Base-by-base conservation (phyloP, 768 basidiomycete species). In the Suillus paluster region DNA sequence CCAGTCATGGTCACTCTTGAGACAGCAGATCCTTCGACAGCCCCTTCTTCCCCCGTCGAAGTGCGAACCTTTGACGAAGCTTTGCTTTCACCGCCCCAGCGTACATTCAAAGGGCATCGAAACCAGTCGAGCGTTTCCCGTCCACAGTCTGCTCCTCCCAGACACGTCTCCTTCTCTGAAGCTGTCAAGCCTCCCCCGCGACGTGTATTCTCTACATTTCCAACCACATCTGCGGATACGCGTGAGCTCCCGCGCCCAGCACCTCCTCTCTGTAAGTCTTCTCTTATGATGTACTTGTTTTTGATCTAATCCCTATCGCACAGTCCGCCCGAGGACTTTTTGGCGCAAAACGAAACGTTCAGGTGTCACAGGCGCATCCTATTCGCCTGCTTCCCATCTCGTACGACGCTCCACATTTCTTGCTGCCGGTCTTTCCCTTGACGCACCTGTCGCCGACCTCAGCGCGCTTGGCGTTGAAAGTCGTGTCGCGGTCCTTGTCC, bases 291-390 rank as follows among this genome's bases (percentile, higher is more conserved):
- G 25, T 45, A 23, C 41, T 3, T 57, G 11, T 46, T 58, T 19
- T 7, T 23, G 49, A 10, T 7, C 15, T 30, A 36, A 2, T 1
- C 17, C 25, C 49, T 60, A 52, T 63, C 44, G 19, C 58, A 52
- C 63, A 92, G 91, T 91, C 39, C 88, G 91, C n/a, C 91, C 91
- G 0, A 90, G 85, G 8, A 89, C 91, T 0, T 92, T 93, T 71
- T 93, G 91, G 91, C 82, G 89, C 36, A 87, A 86, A 65, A 91
- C 88, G 2, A 82, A 77, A 34, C 84, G 87, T 15, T 90, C 89
- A 21, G 91, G 90, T 17, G 89, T 92, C 1, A 81, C 88, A 50
- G 83, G 80, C 5, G 83, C 89, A 7, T 87, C 84, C 0, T 92
- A 90, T 70, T 90, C 91, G 7, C 91, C 91, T 0, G 83, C 89